Evolutionary conservation across 768 basidiomycete species (phyloP), one percentile per base, ranked within the genome.

Genomic region (Clathrus columnatus): DNA sequence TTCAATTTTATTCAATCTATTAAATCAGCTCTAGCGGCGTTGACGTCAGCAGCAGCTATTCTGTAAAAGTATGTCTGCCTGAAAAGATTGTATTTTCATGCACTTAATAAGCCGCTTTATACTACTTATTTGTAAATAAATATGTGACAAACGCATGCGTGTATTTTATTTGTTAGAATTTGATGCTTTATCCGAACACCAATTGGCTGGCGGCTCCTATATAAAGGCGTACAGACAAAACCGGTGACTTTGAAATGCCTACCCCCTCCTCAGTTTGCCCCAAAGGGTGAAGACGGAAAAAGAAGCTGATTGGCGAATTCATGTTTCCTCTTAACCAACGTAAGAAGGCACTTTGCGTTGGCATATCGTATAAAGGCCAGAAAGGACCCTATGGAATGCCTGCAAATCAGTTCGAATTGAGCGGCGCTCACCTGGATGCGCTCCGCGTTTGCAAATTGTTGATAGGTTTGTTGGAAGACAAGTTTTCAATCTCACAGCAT

Each of bases 1-100:
- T 20, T 58, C n/a, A 48, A 58, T 29, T 58, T 58, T 41, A 58
- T 58, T 28, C 43, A 23, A 11, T 54, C 51, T 2, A 54, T 58
- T 45, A 58, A 58, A 30, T 29, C 57, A 20, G 57, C 57, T 10
- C 41, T 58, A 21, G 57, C 57, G n/a, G 46, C 53, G 26, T 44
- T 53, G 36, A 46, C 51, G 18, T 36, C 36, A 2, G 36, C 36
- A 36, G 36, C 36, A 36, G 10, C 36, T 14, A n/a, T n/a, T 36
- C 11, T 36, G 11, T 36, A 11, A 36, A 14, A n/a, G 6, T 36
- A 36, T 36, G 4, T 5, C 4, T 36, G 14, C 10, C 36, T 36
- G 2, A 11, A 36, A 36, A 36, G 7, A n/a, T n/a, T n/a, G n/a
- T n/a, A n/a, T n/a, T n/a, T n/a, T n/a, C n/a, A n/a, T n/a, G n/a